Base-by-base conservation (phyloP, 345 rosid genomes). In the Eutrema japonicum region DNA sequence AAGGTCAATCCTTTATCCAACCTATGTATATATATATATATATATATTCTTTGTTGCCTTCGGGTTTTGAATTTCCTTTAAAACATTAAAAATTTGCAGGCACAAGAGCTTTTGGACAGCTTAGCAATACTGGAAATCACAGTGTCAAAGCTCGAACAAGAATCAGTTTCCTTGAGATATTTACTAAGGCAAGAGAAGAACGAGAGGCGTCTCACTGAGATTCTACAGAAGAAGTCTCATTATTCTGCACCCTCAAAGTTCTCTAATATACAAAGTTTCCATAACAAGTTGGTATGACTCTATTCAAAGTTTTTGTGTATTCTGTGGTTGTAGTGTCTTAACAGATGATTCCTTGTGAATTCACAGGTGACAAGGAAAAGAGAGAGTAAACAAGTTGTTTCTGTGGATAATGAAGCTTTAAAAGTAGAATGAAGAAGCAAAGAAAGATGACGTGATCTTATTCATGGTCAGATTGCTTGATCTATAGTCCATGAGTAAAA, bases 151-250 rank as follows among this genome's bases (percentile, higher is more conserved):
- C 98, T 93, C 32, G 97, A 93, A 75, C 82, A 87, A 81, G 90
- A 93, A 82, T 81, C 80, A 2, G 73, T 81, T 73, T 65, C 90
- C 53, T 82, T 90, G 81, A 86, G 87, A 65, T 83, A 74, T 80
- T 89, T 86, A 68, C 84, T 93, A 51, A 79, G 84, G 83, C 98
- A 90, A 77, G 98, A 93, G 80, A 93, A 87, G 77, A 90, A 84
- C 29, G 87, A 89, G 68, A 88, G 93, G 56, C 84, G 85, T 67
- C 85, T 88, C 67, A 79, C 80, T 53, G 89, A 93, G 81, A 85
- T 84, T 77, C 84, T 58, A 57, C 66, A 82, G 49, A 83, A 78
- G 76, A 86, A 87, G 75, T 71, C 78, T 46, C 81, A 82, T 33
- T 70, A 32, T 71, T 75, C 81, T 46, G 54, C 73, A 64, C 73